Evolutionary conservation across 495 filamentous ascomycete genomes (phyloP), one percentile per base, ranked within the genome.

Genomic region (Aspergillus asperescens): DNA sequence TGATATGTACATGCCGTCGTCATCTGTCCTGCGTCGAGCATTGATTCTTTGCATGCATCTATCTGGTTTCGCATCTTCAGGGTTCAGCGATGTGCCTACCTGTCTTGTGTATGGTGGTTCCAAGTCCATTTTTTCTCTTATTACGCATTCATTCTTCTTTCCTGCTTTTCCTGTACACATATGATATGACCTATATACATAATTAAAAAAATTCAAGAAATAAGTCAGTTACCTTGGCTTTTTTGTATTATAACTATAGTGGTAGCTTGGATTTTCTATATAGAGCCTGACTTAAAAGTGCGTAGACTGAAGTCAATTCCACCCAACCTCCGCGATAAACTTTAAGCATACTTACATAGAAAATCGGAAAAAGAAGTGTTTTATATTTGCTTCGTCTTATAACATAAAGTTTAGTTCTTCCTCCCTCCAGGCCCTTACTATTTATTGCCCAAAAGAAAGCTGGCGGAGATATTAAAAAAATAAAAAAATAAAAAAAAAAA

Each of bases 21-120:
- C 64, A 57, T 67, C 64, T 60, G 66, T 62, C 32, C 34, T 23
- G 29, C 61, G 48, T 59, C 20, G 42, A 61, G 58, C 61, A 61
- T 64, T 59, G 9, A 37, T 55, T 49, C 52, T 59, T 56, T 60
- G 64, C 61, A 66, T 57, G 32, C 32, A 35, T 35, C 32, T 35
- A 35, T 35, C 32, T 54, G 47, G 37, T 38, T 59, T 38, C 45
- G 60, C 60, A 62, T 62, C 57, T 59, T 57, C 56, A 59, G 42
- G 56, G 43, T 58, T 58, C 64, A 72, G 69, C 69, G 69, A 63
- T 28, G 60, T 67, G 62, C 22, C 39, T 34, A 6, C 19, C 29
- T 53, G 7, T 31, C 19, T 40, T 37, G 43, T 52, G 18, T 45
- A 41, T 44, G 47, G 24, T 29, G 16, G n/a, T 47, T 32, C 6